These are phyloP conservation scores for Dimargaris cristalligena DNA, from an alignment of 192 early-diverging fungal species.

Conservation along the genomic window DNA sequence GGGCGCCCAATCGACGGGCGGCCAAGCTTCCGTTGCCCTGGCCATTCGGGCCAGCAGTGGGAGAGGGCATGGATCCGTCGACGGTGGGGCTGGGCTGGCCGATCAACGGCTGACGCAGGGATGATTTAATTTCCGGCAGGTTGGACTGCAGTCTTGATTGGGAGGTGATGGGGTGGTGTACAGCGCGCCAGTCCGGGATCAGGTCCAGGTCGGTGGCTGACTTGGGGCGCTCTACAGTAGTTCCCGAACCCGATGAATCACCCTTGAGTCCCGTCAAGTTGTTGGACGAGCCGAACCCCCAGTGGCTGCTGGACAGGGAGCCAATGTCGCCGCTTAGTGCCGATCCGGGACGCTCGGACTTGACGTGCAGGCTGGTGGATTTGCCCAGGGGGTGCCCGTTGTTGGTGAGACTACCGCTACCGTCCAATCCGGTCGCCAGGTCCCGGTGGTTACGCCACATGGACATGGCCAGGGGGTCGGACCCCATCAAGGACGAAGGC, in stretches of 20 bases:
- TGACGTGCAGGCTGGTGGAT: background rate
- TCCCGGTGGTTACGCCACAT: background rate
- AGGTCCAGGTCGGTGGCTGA: constrained; percentile 28
- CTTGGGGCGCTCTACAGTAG: constrained; percentile 25
- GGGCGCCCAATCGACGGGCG: constrained; percentile 7
- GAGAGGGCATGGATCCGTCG: too few relatives aligned
- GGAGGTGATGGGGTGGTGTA: background rate
- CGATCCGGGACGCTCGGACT: constrained; percentile 5
- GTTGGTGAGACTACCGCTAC: background rate
- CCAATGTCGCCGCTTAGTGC: constrained; percentile 4
- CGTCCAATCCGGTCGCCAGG: background rate
- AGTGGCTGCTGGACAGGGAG: background rate
- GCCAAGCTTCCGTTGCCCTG: constrained; percentile 4
- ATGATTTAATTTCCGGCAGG: constrained; percentile 5
- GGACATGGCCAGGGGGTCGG: background rate
- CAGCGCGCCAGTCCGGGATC: constrained; percentile 1
- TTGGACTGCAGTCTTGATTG: background rate
- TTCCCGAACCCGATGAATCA: too few relatives aligned
- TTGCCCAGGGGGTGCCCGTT: too few relatives aligned
- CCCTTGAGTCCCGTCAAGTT: constrained; percentile 1
- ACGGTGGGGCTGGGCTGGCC: background rate
- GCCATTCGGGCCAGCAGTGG: background rate
- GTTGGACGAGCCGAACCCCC: constrained; percentile 6
- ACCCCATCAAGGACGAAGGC: background rate
- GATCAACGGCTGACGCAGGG: constrained; percentile 1